Percentiles rank a stretch among this genome's conserved stretches.
These are phyloP conservation scores for Nicotiana tabacum DNA, from an alignment of 257 asterid genomes.

Conservation along the genomic window DNA sequence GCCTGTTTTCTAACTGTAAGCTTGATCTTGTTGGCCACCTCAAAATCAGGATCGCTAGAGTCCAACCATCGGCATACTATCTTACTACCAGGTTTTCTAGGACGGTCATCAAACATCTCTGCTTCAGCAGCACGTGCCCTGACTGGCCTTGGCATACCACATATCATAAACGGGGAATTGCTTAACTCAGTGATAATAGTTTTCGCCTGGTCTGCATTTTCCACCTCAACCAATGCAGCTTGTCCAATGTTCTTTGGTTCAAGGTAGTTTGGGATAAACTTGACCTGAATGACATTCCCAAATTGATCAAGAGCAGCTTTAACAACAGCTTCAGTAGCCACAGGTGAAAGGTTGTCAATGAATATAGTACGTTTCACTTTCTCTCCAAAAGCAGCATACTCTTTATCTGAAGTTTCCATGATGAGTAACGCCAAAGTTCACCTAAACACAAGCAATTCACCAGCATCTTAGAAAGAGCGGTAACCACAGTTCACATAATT, in stretches of 20 bases:
- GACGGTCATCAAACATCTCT: constrained; percentile 79
- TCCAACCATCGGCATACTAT: constrained; percentile 60
- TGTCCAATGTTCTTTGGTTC: constrained; percentile 35
- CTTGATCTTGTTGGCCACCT: constrained; percentile 50
- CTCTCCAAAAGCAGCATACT: constrained; percentile 54
- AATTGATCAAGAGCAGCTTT: constrained; percentile 73
- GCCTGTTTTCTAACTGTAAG: constrained; percentile 35
- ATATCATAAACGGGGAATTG: constrained; percentile 54
- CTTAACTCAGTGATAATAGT: constrained; percentile 31
- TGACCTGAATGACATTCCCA: constrained; percentile 49
- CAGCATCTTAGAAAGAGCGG: neutral
- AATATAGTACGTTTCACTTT: constrained; percentile 57
- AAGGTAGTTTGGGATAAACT: constrained; percentile 50
- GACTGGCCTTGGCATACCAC: constrained; percentile 93
- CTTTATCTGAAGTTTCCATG: constrained; percentile 35
- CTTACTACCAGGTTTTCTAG: constrained; percentile 53
- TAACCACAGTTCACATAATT: neutral
- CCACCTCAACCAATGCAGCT: constrained; percentile 83
- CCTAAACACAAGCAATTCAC: neutral
- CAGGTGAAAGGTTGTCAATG: constrained; percentile 59
- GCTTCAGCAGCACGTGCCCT: constrained; percentile 45
- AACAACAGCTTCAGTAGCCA: constrained; percentile 46
- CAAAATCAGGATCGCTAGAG: constrained; percentile 48
- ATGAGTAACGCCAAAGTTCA: neutral
- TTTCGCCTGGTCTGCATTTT: constrained; percentile 40